Evolutionary conservation across 192 early-diverging fungal species (phyloP).

Genomic region (Obelidium mucronatum): DNA sequence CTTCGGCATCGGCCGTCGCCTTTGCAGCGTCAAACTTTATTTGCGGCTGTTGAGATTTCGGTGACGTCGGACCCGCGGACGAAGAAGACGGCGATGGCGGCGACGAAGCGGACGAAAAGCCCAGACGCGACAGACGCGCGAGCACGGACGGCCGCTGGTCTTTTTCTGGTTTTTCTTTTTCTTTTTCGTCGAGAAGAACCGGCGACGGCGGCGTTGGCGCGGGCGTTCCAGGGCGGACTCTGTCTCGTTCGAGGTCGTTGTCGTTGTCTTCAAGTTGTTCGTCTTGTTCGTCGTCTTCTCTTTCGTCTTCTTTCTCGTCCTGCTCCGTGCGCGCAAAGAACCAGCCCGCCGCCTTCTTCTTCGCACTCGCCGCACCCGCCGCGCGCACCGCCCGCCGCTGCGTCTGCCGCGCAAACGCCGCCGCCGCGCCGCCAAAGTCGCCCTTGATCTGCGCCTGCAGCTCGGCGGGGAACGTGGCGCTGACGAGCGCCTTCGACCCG

Average conservation of each 20-base stretch:
- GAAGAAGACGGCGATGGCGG: not conserved
- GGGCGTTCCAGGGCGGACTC: no score
- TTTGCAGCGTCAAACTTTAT: conserved; percentile 10
- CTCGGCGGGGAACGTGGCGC: conserved; percentile 9
- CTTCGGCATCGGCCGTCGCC: not conserved
- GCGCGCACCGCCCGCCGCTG: not conserved
- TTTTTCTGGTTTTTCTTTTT: no score
- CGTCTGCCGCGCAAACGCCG: not conserved
- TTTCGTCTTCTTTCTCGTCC: not conserved
- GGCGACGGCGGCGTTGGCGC: not conserved
- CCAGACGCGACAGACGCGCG: not conserved
- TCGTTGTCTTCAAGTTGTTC: not conserved
- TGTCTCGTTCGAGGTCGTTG: not conserved
- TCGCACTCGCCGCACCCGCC: not conserved
- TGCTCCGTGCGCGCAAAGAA: not conserved
- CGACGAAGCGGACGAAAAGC: not conserved
- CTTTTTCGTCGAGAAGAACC: no score
- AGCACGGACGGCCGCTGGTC: not conserved
- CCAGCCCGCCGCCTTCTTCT: not conserved
- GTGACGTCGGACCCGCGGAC: not conserved
- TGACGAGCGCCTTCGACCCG: conserved; percentile 15
- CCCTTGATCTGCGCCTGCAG: conserved; percentile 10
- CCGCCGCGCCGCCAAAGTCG: not conserved
- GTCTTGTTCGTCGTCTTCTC: not conserved
- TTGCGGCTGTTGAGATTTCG: not conserved